Evolutionary conservation across 106 monocot genomes (phyloP).

Genomic region (Dioscorea dumetorum): DNA sequence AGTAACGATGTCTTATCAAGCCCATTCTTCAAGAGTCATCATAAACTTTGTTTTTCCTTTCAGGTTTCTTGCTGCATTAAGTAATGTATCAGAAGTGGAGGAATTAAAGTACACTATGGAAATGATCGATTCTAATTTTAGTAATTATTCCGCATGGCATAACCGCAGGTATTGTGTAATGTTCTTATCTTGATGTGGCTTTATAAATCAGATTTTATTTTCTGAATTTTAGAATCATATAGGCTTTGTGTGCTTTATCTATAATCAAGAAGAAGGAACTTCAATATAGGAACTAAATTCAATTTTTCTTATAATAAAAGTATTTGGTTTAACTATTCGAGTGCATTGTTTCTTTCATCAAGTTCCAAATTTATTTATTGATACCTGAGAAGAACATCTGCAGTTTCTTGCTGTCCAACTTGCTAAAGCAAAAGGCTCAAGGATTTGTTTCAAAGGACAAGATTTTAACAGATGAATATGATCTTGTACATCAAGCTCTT

Average conservation of each 20-base stretch:
- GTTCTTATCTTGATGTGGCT: neutral
- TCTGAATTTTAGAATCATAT: too few species aligned
- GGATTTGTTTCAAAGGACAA: constrained; percentile 50
- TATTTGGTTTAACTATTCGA: too few species aligned
- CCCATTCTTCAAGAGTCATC: neutral
- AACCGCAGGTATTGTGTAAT: constrained; percentile 62
- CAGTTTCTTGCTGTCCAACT: constrained; percentile 74
- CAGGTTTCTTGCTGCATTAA: constrained; percentile 82
- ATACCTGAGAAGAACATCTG: neutral
- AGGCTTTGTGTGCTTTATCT: too few species aligned
- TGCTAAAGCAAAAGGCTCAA: constrained; percentile 53
- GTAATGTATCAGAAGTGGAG: constrained; percentile 58
- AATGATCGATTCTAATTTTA: constrained; percentile 84
- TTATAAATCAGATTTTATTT: neutral
- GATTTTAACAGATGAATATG: constrained; percentile 62
- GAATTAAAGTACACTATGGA: constrained; percentile 80
- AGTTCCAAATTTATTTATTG: too few species aligned
- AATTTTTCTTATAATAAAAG: too few species aligned
- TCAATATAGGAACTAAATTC: too few species aligned
- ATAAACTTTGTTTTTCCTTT: neutral
- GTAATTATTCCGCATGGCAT: constrained; percentile 98
- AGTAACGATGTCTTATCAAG: neutral
- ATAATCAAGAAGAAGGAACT: too few species aligned
- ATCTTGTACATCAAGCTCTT: constrained; percentile 78
- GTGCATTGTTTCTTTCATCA: too few species aligned